These are phyloP conservation scores for Bipolaris oryzae DNA, from an alignment of 2,329 filamentous ascomycete genomes.

Conservation along the genomic window DNA sequence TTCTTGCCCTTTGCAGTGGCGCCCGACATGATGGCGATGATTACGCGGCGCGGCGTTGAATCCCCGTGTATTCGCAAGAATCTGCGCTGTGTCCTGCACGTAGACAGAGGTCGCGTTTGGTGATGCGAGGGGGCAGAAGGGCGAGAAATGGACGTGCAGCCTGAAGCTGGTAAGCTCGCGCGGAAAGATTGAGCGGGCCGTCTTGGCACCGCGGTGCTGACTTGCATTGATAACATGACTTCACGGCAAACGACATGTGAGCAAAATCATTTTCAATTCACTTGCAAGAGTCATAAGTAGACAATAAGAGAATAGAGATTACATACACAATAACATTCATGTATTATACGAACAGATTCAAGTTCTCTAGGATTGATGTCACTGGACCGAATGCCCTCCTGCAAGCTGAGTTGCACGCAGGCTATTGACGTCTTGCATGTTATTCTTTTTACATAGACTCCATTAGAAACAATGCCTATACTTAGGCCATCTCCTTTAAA, in stretches of 20 bases:
- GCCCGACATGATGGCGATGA: slow-evolving; percentile 34
- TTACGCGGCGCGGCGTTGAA: slow-evolving; percentile 16
- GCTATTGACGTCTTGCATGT: not conserved
- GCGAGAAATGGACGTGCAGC: slow-evolving; percentile 2
- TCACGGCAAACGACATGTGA: not conserved
- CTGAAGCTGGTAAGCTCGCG: slow-evolving; percentile 15
- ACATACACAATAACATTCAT: not conserved
- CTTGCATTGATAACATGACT: not conserved
- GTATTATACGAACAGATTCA: not conserved
- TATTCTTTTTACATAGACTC: not conserved
- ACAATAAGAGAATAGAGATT: not conserved
- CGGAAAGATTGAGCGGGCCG: slow-evolving; percentile 16
- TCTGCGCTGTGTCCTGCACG: not conserved
- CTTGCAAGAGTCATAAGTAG: not conserved
- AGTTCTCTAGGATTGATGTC: not conserved
- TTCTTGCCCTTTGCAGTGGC: slow-evolving; percentile 40
- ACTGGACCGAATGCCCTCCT: not conserved
- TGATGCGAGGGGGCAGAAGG: slow-evolving; percentile 2
- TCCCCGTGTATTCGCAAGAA: not conserved
- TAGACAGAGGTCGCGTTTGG: slow-evolving; percentile 3
- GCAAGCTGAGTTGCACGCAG: not conserved
- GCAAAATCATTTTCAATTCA: not conserved
- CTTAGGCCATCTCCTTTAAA: not conserved
- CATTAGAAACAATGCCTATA: too few relatives aligned
- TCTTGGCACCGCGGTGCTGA: slow-evolving; percentile 7